phyloP scores from a whole-genome alignment of 139 green algal species.

The Chlamydomonas incerta region DNA sequence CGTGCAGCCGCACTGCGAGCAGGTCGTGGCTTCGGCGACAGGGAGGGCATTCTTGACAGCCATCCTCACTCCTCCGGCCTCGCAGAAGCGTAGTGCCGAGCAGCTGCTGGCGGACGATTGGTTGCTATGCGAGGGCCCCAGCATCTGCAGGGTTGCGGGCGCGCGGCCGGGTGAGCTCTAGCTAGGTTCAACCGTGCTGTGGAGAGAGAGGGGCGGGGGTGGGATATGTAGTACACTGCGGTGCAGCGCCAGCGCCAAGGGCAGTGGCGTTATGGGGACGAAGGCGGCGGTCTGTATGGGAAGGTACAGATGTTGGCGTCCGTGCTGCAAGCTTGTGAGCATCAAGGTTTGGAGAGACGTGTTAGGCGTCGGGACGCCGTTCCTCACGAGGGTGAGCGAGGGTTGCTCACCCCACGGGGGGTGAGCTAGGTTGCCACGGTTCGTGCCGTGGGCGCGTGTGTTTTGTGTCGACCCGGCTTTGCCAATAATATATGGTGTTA shows the following conservation, averaged over 20 bases:
- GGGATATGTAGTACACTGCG: not conserved
- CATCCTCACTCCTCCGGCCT: constrained; percentile 18
- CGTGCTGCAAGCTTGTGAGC: no score
- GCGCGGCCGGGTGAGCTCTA: constrained; percentile 21
- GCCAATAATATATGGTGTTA: no score
- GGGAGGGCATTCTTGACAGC: constrained; percentile 16
- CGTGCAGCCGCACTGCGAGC: constrained; percentile 19
- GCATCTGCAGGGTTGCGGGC: constrained; percentile 5
- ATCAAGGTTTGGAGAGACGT: no score
- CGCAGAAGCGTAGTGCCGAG: not conserved
- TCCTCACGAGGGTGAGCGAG: no score
- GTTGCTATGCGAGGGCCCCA: constrained; percentile 15
- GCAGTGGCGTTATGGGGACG: not conserved
- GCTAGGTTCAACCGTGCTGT: not conserved
- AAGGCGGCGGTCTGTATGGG: no score
- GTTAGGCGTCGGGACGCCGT: no score
- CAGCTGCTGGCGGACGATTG: constrained; percentile 23
- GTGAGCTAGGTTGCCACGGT: no score
- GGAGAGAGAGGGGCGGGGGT: not conserved
- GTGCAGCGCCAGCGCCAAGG: not conserved
- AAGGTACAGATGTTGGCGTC: no score
- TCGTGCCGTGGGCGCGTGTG: no score
- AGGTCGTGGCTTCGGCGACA: not conserved
- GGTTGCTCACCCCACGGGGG: no score
- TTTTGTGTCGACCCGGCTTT: no score